Evolutionary conservation across 257 asterid genomes (phyloP), one percentile per base, ranked within the genome.

Genomic region (Sherardia arvensis): DNA sequence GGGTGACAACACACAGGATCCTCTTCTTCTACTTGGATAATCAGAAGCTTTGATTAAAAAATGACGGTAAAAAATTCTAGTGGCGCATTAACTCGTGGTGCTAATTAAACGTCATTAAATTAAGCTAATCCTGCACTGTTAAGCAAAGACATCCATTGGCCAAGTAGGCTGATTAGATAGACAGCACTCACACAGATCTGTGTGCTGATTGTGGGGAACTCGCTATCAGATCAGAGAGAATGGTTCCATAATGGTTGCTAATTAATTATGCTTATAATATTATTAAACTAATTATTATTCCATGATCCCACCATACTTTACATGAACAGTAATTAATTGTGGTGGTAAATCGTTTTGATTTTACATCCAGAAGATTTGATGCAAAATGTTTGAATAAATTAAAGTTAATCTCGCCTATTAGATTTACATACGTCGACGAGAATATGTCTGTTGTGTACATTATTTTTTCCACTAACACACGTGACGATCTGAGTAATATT

Each of bases 361-460:
- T 62, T 62, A 48, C 21, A 62, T 43, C n/a, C 26, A 15, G 9
- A 40, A 29, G 33, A 62, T 62, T 26, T 62, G 56, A 62, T 62
- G 66, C 33, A 20, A 43, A 40, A 40, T 25, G 18, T 47, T 18
- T 10, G 9, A 61, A 32, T 38, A 7, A n/a, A n/a, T n/a, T n/a
- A n/a, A 38, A 38, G 47, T 38, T 38, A 38, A 27, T 61, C 66
- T 23, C 26, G 27, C 30, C 10, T 23, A 60, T 26, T 38, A 38
- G 17, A 14, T 38, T 9, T 34, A 11, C 47, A 1, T 38, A 2
- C 45, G 4, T 38, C 17, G 47, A 38, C 47, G 12, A 38, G 47
- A 38, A 38, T 38, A 10, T 36, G 12, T n/a, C n/a, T 11, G 47
- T 11, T 11, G 47, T 38, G 47, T 38, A 38, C 47, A 38, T 38